These are phyloP conservation scores for Phaffomyces opuntiae DNA, from an alignment of 805 yeast species.

Conservation along the genomic window DNA sequence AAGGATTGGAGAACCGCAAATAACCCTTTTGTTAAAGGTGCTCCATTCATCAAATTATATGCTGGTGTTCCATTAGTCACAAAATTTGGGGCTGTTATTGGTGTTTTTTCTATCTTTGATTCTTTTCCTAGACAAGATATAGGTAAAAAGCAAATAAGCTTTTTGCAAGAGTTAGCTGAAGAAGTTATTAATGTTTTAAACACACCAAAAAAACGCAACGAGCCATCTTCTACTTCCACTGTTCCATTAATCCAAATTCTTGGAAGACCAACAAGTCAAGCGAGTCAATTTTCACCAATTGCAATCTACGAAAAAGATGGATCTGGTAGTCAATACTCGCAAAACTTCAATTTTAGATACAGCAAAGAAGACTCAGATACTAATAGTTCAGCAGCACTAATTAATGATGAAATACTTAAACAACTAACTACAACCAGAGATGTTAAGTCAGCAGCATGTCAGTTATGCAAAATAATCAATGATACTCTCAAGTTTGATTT, in stretches of 20 bases:
- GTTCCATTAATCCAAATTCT: constrained; percentile 24
- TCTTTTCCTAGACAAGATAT: constrained; percentile 32
- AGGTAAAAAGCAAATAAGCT: constrained; percentile 27
- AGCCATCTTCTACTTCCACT: not conserved
- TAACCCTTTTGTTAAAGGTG: constrained; percentile 58
- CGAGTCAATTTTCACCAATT: constrained; percentile 22
- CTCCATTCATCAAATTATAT: constrained; percentile 55
- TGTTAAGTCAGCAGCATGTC: constrained; percentile 36
- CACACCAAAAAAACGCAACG: constrained; percentile 22
- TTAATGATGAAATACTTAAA: constrained; percentile 30
- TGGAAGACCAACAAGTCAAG: constrained; percentile 53
- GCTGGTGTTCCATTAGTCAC: constrained; percentile 55
- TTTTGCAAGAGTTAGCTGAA: constrained; percentile 31
- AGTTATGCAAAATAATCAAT: constrained; percentile 32
- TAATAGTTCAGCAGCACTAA: constrained; percentile 16
- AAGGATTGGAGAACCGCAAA: constrained; percentile 62
- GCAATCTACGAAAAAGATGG: constrained; percentile 58
- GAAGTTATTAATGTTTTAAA: constrained; percentile 38
- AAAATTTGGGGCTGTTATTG: constrained; percentile 38
- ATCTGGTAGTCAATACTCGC: constrained; percentile 54
- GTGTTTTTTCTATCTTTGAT: constrained; percentile 56
- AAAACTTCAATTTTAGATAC: constrained; percentile 39
- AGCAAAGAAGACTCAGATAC: constrained; percentile 23
- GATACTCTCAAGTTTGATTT: constrained; percentile 32
- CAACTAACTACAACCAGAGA: constrained; percentile 31